Base-by-base conservation (phyloP, 2,329 filamentous ascomycete species). In the Dactylellina sp. region DNA sequence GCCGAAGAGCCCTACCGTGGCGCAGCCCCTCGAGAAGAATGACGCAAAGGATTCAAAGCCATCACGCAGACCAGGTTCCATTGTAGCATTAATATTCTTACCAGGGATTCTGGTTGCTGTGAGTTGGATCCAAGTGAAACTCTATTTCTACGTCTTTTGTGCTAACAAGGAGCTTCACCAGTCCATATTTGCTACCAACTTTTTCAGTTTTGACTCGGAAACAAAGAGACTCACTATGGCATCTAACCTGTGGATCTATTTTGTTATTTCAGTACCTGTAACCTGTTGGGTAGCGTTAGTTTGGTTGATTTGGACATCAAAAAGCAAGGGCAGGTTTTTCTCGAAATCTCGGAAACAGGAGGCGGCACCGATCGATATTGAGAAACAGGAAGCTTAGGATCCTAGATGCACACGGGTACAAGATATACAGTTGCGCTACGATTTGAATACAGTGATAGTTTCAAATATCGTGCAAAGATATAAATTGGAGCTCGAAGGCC, bases 231-330 rank as follows among this genome's bases (percentile, higher is more conserved):
- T 71, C 2, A 46, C 28, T 2, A 56, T 71, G 3, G 66, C 66
- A 7, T 47, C 50, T 1, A 64, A 71, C 28, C n/a, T 71, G 11
- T 71, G 66, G 66, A 64, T 71, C 24, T 71, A 71, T 18, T 71
- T 71, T 35, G 24, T 71, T 52, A 71, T 71, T 14, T 63, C 66
- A 1, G 49, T 50, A 2, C 37, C 47, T 7, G 53, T 60, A 24
- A 59, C 46, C 0, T 53, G 42, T 22, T 7, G 32, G 9, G 39
- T 71, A 28, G 25, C 35, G n/a, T 5, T 52, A 12, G 16, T 50
- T 7, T 71, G 59, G 66, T 4, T 57, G 16, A 1, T 64, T 9
- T 71, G 9, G 65, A 56, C 12, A 14, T 28, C 20, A 12, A 16
- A 24, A 14, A 50, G 25, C 35, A 25, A 25, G 28, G 9, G 28